Evolutionary conservation across 129 eudicot species (phyloP).

Genomic region (Kitagawia praeruptora): DNA sequence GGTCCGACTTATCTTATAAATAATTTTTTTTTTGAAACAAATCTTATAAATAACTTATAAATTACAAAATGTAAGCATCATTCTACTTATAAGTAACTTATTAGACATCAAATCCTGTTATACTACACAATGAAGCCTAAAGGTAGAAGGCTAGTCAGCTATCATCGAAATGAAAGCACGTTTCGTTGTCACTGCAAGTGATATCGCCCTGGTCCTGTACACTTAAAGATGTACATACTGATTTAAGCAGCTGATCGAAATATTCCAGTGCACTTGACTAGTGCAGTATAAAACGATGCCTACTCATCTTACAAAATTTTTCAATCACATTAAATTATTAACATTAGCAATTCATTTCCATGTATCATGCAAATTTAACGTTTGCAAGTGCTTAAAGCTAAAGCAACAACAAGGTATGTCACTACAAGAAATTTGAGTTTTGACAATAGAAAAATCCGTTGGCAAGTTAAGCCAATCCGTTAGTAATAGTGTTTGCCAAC

Average conservation of each 20-base stretch:
- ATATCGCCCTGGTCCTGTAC: neutral
- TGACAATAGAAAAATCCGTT: too few relatives aligned
- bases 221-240: neutral
- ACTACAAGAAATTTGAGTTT: too few relatives aligned
- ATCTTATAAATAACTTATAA: too few relatives aligned
- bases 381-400: neutral
- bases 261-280: neutral
- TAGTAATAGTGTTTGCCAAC: too few relatives aligned
- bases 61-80: too few relatives aligned
- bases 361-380: neutral
- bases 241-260: neutral
- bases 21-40: too few relatives aligned
- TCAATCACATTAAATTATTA: too few relatives aligned
- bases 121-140: neutral
- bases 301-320: too few relatives aligned
- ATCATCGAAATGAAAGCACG: neutral
- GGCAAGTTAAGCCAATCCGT: too few relatives aligned
- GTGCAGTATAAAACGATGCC: neutral
- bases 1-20: too few relatives aligned
- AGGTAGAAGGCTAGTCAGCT: neutral
- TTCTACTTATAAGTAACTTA: too few relatives aligned
- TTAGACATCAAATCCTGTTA: too few relatives aligned
- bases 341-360: neutral
- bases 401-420: neutral
- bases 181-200: neutral